These are phyloP conservation scores for Gaertneriomyces semiglobifer DNA, from an alignment of 192 early-diverging fungal genomes.

Conservation along the genomic window DNA sequence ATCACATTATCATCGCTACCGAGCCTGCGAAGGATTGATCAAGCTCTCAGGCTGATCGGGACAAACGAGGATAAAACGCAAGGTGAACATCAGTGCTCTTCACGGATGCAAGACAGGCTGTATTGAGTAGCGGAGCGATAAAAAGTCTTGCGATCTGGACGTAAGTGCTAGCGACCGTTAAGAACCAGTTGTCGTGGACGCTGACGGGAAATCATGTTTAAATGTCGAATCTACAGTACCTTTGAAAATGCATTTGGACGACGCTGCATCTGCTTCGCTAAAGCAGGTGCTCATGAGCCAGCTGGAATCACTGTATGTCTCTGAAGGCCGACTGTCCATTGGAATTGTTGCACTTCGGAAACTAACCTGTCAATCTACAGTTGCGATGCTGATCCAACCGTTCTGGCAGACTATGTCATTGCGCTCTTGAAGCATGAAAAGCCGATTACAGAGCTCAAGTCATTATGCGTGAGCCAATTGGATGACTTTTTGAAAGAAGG, in stretches of 20 bases:
- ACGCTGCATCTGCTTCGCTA: constrained; percentile 13
- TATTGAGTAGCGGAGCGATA: too few species aligned
- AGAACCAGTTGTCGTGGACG: too few species aligned
- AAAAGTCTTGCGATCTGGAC: too few species aligned
- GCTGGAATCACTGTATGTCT: constrained; percentile 21
- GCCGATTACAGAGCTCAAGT: constrained; percentile 52
- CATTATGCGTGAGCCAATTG: constrained; percentile 58
- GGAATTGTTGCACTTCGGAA: constrained; percentile 7
- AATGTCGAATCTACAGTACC: constrained; percentile 8
- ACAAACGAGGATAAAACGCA: too few species aligned
- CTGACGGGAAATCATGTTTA: too few species aligned
- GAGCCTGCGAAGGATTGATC: too few species aligned
- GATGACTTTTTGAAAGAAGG: constrained; percentile 74
- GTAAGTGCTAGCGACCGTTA: too few species aligned
- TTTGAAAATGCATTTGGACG: constrained; percentile 17
- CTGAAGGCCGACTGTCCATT: not conserved
- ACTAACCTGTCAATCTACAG: constrained; percentile 21
- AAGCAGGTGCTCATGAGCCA: constrained; percentile 19
- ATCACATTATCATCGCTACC: too few species aligned
- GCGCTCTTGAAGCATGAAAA: constrained; percentile 72
- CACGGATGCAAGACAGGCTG: too few species aligned
- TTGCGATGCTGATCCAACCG: constrained; percentile 61
- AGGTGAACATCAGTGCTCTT: too few species aligned
- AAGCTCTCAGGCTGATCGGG: too few species aligned
- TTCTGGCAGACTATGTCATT: constrained; percentile 75